These are phyloP conservation scores for Petunia secreta DNA, from an alignment of 257 asterid species.

Conservation along the genomic window DNA sequence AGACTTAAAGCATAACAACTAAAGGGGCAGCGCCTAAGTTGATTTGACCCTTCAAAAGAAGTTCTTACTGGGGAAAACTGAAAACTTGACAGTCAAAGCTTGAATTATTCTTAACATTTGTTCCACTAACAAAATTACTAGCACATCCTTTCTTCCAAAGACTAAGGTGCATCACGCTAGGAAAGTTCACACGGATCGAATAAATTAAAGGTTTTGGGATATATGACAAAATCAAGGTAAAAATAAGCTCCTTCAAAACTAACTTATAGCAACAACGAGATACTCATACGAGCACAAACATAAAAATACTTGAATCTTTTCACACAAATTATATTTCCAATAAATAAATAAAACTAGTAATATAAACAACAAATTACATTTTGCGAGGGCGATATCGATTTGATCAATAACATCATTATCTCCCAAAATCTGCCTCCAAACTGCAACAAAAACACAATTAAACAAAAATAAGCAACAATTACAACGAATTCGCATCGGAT, in stretches of 20 bases:
- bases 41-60: too few relatives aligned
- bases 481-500: constrained; percentile 11
- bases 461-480: neutral
- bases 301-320: neutral
- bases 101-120: neutral
- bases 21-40: too few relatives aligned
- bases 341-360: neutral
- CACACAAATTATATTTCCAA: constrained; percentile 16
- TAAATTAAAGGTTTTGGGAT: neutral
- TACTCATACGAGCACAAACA: constrained; percentile 12
- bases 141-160: neutral
- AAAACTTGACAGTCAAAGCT: too few relatives aligned
- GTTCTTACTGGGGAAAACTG: too few relatives aligned
- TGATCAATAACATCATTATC: constrained; percentile 72
- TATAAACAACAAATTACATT: constrained; percentile 53
- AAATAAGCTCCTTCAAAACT: neutral
- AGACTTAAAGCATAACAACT: too few relatives aligned
- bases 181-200: neutral
- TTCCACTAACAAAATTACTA: neutral
- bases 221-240: neutral
- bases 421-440: constrained; percentile 98
- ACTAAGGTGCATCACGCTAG: constrained; percentile 12
- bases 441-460: constrained; percentile 50
- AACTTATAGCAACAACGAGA: constrained; percentile 11
- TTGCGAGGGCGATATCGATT: constrained; percentile 79